A percentile compares a stretch with the other conserved stretches of the same genome.
phyloP scores from a whole-genome alignment of 306 rosid genomes.

The Cucurbita maxima region DNA sequence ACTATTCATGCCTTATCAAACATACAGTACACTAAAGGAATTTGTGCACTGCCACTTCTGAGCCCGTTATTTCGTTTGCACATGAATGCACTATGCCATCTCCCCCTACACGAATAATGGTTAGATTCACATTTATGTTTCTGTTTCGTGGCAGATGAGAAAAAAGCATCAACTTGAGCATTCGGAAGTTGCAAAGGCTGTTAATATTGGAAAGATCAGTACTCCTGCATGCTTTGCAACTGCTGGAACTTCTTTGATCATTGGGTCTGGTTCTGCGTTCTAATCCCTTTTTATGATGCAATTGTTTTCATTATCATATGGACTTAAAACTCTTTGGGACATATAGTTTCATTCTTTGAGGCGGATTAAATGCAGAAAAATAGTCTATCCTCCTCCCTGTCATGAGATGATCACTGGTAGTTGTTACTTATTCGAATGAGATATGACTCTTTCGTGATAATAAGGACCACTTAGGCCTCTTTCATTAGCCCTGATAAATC shows the following conservation, averaged over 20 bases:
- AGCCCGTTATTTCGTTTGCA: neutral
- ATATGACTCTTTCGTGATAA: neutral
- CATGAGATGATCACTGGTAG: neutral
- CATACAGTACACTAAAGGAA: neutral
- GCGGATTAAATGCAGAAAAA: neutral
- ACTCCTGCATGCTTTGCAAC: constrained; percentile 66
- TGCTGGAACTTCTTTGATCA: constrained; percentile 69
- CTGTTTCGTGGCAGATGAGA: constrained; percentile 40
- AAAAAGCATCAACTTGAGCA: constrained; percentile 30
- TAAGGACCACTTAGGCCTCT: neutral
- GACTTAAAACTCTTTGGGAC: neutral
- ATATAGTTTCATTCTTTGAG: neutral
- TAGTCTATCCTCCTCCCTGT: neutral
- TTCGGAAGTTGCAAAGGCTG: constrained; percentile 45
- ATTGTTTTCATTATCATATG: neutral
- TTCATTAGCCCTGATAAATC: neutral
- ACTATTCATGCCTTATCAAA: neutral
- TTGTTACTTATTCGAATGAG: neutral
- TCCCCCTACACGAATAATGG: neutral
- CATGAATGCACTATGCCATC: neutral
- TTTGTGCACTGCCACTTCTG: neutral
- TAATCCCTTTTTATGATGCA: neutral
- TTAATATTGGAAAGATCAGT: constrained; percentile 32
- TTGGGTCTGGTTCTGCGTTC: constrained; percentile 48
- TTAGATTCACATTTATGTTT: constrained; percentile 1